phyloP scores from a whole-genome alignment of 352 stramenopile species.

The Heterotrichella gracilis region DNA sequence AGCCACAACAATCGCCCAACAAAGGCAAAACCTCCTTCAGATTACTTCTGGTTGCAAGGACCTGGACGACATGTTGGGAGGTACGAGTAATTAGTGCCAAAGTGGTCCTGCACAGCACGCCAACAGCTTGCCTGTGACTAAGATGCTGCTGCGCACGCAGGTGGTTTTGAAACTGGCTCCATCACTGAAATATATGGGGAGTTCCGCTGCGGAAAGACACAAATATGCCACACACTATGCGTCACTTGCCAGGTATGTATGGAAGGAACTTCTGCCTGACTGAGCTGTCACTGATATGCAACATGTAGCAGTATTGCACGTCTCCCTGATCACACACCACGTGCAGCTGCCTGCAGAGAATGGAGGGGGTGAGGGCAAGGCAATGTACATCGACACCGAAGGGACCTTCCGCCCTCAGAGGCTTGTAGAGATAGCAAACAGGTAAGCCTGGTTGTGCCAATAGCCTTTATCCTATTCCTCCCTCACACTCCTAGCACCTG shows the following conservation, averaged over 20 bases:
- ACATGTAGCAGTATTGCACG: no score
- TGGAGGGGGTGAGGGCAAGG: conserved; percentile 67
- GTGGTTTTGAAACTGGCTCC: conserved; percentile 81
- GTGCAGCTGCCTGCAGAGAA: conserved; percentile 70
- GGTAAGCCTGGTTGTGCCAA: no score
- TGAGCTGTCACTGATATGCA: no score
- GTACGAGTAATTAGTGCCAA: conserved; percentile 21
- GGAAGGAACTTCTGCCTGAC: no score
- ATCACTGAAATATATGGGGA: conserved; percentile 94
- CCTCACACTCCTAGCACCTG: no score
- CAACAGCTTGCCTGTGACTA: not conserved
- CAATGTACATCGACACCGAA: conserved; percentile 75
- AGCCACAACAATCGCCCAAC: no score
- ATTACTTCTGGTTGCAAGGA: conserved; percentile 58
- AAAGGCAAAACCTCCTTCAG: conserved; percentile 62
- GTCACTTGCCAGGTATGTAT: conserved; percentile 97
- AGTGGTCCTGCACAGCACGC: not conserved
- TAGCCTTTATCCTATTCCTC: no score
- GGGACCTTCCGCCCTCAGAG: conserved; percentile 81
- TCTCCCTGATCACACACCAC: no score
- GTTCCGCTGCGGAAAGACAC: conserved; percentile 93
- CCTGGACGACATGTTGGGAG: conserved; percentile 46
- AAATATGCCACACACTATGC: conserved; percentile 94
- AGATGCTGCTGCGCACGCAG: conserved; percentile 32
- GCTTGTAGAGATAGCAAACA: conserved; percentile 74